phyloP scores from a whole-genome alignment of 257 asterid genomes.

The Anisodus acutangulus region DNA sequence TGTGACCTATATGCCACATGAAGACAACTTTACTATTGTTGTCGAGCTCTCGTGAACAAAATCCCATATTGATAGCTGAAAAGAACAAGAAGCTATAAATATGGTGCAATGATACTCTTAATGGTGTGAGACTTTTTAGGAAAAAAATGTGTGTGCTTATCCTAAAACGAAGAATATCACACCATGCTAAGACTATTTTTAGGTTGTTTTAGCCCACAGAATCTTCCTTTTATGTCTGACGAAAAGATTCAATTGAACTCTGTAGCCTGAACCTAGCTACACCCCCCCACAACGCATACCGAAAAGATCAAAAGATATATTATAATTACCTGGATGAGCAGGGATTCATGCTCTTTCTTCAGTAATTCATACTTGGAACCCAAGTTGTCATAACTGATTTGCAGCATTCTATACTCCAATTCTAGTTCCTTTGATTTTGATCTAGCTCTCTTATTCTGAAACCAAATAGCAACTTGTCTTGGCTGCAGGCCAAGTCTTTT shows the following conservation, averaged over 20 bases:
- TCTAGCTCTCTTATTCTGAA: constrained; percentile 72
- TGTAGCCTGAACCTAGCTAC: too few species aligned
- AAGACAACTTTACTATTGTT: too few species aligned
- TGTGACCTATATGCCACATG: too few species aligned
- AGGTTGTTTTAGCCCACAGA: neutral
- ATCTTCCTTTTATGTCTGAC: neutral
- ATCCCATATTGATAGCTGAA: neutral
- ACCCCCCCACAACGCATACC: neutral
- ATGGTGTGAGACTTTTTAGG: neutral
- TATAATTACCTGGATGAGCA: constrained; percentile 60
- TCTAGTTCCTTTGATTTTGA: constrained; percentile 78
- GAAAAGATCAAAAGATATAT: neutral
- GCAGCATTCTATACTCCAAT: constrained; percentile 55
- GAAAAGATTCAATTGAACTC: neutral
- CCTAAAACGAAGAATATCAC: neutral
- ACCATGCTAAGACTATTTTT: neutral
- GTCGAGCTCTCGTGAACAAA: too few species aligned
- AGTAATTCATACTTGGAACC: constrained; percentile 56
- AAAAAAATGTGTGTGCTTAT: too few species aligned
- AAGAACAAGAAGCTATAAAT: neutral
- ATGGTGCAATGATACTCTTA: neutral
- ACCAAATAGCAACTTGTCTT: constrained; percentile 90
- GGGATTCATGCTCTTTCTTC: constrained; percentile 63
- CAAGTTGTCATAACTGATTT: constrained; percentile 55
- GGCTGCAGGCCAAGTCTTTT: constrained; percentile 75